These are phyloP conservation scores for Aspergillus clavatus DNA, from an alignment of 2,329 filamentous ascomycete species.

Conservation along the genomic window DNA sequence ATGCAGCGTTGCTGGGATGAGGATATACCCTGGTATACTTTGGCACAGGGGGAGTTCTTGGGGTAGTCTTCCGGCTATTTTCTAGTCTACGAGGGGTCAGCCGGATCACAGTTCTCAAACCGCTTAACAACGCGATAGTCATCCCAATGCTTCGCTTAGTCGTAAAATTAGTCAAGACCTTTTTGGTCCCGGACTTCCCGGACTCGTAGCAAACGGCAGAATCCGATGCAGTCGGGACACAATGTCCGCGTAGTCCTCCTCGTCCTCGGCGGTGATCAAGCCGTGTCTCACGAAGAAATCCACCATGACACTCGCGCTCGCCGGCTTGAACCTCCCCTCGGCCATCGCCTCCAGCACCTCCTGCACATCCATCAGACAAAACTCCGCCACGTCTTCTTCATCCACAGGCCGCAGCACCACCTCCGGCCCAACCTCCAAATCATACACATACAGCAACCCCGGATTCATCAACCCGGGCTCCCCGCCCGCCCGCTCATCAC, in stretches of 20 bases:
- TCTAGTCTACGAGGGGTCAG: too few relatives aligned
- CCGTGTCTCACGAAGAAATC: constrained; percentile 10
- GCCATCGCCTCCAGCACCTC: constrained; percentile 7
- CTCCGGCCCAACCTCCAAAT: constrained; percentile 3
- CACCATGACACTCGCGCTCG: constrained; percentile 5
- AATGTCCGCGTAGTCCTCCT: constrained; percentile 6
- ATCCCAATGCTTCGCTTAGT: neutral
- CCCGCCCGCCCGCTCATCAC: constrained; percentile 6
- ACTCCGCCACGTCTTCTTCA: constrained; percentile 3
- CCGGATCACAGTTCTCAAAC: too few relatives aligned
- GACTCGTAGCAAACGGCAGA: constrained; percentile 5
- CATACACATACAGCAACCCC: constrained; percentile 8
- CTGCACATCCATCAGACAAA: constrained; percentile 2
- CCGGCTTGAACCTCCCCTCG: constrained; percentile 2
- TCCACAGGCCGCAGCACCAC: constrained; percentile 5
- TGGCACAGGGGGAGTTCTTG: constrained; percentile 38
- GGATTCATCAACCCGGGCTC: constrained; percentile 8
- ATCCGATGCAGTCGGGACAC: constrained; percentile 7
- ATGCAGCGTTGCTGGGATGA: constrained; percentile 40
- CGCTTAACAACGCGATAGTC: neutral
- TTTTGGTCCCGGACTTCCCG: neutral
- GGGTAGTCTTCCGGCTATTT: constrained; percentile 20
- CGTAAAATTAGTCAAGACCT: neutral
- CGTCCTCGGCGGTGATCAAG: constrained; percentile 5
- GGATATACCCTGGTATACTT: constrained; percentile 35